Conservation (phyloP, 805 yeast genomes). For the Metschnikowia borealis region DNA sequence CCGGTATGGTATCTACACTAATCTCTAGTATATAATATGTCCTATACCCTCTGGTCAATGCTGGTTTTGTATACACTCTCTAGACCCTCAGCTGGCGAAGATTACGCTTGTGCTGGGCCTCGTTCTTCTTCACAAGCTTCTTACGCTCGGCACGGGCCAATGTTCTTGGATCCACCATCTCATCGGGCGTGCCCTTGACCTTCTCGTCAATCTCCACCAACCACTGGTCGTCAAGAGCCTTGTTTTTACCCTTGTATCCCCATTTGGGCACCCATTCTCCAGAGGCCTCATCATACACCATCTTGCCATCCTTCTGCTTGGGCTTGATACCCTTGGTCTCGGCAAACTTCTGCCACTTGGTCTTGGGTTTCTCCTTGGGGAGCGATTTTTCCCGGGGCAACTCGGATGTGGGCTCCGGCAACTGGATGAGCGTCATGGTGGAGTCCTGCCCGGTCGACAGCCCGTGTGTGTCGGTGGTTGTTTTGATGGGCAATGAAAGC, state of each 20-base stretch:
- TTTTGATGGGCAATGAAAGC: constrained; percentile 81
- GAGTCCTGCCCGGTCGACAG: constrained; percentile 61
- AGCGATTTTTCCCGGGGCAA: constrained; percentile 94
- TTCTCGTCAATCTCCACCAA: constrained; percentile 87
- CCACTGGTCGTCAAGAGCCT: constrained; percentile 87
- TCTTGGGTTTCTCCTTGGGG: constrained; percentile 87
- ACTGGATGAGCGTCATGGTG: constrained; percentile 72
- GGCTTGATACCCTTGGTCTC: constrained; percentile 90
- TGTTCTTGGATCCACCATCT: constrained; percentile 82
- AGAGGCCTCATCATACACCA: constrained; percentile 81
- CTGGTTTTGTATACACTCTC: background rate
- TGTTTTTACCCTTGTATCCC: constrained; percentile 96
- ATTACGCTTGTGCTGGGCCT: constrained; percentile 80
- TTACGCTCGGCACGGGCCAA: constrained; percentile 79
- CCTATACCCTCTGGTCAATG: background rate
- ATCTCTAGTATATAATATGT: too few species aligned
- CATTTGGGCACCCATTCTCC: constrained; percentile 98
- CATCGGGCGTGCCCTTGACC: constrained; percentile 48
- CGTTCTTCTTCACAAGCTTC: constrained; percentile 78
- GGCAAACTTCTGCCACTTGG: constrained; percentile 97
- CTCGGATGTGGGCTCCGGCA: constrained; percentile 78
- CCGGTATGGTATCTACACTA: too few species aligned
- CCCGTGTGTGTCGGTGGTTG: constrained; percentile 71
- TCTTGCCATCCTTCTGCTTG: constrained; percentile 84
- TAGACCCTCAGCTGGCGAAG: constrained; percentile 35